Percentiles rank a stretch among this genome's conserved stretches.
phyloP scores from a whole-genome alignment of 306 rosid genomes.

The Gynostemma pentaphyllum region DNA sequence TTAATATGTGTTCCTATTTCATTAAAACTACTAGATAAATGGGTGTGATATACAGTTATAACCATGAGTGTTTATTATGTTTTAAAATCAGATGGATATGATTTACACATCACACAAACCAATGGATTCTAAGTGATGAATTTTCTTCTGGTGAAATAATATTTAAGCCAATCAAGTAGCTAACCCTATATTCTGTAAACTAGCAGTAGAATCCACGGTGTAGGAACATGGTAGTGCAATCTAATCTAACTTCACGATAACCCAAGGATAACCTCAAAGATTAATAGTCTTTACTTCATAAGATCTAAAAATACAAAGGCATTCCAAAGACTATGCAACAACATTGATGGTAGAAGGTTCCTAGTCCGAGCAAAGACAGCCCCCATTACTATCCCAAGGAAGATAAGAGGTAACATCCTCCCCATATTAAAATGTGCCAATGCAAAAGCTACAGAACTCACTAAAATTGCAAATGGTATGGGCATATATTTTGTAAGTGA shows the following conservation, averaged over 20 bases:
- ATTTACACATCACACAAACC: no score
- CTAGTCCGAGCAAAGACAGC: slow-evolving; percentile 68
- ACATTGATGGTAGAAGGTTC: slow-evolving; percentile 82
- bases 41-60: no score
- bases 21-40: no score
- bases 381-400: slow-evolving; percentile 95
- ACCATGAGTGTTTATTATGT: no score
- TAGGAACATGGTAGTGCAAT: not conserved
- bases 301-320: slow-evolving; percentile 76
- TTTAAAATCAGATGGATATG: no score
- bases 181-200: not conserved
- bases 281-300: slow-evolving; percentile 35
- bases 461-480: slow-evolving; percentile 79
- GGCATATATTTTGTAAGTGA: slow-evolving; percentile 94
- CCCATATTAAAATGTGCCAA: slow-evolving; percentile 85
- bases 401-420: slow-evolving; percentile 87
- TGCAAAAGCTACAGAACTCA: slow-evolving; percentile 84
- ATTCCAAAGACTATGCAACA: slow-evolving; percentile 98
- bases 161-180: not conserved
- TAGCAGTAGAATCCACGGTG: no score
- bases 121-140: not conserved
- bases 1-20: no score
- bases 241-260: not conserved
- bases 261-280: not conserved
- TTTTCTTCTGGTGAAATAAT: not conserved